These are phyloP conservation scores for Mycena belliarum DNA, from an alignment of 768 basidiomycete species.

Conservation along the genomic window DNA sequence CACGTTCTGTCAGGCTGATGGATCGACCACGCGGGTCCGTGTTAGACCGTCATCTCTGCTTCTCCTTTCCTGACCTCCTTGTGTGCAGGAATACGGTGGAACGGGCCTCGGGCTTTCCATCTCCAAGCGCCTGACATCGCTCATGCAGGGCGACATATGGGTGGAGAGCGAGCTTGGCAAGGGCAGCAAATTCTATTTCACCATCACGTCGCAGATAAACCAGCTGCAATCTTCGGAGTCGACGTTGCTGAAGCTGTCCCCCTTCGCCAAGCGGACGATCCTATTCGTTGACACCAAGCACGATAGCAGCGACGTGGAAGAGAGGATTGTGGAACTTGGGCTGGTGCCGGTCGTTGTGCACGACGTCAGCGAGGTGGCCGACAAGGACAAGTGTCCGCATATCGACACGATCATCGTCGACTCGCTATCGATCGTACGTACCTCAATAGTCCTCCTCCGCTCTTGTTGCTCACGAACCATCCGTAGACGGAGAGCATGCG, in stretches of 20 bases:
- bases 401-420: constrained; percentile 97
- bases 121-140: constrained; percentile 92
- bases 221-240: constrained; percentile 66
- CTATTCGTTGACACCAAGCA: constrained; percentile 87
- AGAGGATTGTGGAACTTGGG: constrained; percentile 76
- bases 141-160: constrained; percentile 99
- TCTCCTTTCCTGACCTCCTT: constrained; percentile 6
- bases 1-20: constrained; percentile 98
- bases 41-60: neutral
- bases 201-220: constrained; percentile 84
- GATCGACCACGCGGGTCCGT: constrained; percentile 89
- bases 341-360: constrained; percentile 77
- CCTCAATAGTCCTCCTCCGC: neutral
- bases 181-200: constrained; percentile 96
- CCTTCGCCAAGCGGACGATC: constrained; percentile 86
- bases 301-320: constrained; percentile 74
- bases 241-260: constrained; percentile 76
- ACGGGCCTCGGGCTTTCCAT: constrained; percentile 96
- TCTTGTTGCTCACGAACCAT: constrained; percentile 3
- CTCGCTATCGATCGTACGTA: constrained; percentile 75
- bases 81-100: constrained; percentile 86
- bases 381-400: constrained; percentile 80
- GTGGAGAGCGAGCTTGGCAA: constrained; percentile 93
- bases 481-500: constrained; percentile 83
- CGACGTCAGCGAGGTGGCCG: constrained; percentile 76